A percentile compares a stretch with the other conserved stretches of the same genome.
These are phyloP conservation scores for Starmerella floricola DNA, from an alignment of 805 yeast genomes.

Conservation along the genomic window DNA sequence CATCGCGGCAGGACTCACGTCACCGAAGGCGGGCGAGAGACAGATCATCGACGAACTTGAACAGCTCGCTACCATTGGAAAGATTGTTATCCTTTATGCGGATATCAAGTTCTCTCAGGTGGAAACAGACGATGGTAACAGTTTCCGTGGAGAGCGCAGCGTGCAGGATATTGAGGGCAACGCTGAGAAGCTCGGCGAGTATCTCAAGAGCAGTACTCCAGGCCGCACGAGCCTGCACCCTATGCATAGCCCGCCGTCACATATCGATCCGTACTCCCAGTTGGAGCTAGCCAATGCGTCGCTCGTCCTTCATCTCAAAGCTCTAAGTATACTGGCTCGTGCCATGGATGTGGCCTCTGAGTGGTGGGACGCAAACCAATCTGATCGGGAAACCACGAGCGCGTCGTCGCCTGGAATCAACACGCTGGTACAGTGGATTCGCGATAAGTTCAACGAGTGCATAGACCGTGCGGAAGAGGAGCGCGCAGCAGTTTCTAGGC, in stretches of 20 bases:
- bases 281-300: constrained; percentile 58
- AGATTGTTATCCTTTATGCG: constrained; percentile 77
- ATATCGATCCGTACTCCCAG: constrained; percentile 15
- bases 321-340: constrained; percentile 65
- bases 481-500: constrained; percentile 34
- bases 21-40: constrained; percentile 21
- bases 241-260: constrained; percentile 4
- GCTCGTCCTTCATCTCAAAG: constrained; percentile 68
- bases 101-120: constrained; percentile 82
- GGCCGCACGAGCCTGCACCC: not conserved
- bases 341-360: constrained; percentile 78
- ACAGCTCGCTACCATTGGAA: constrained; percentile 74
- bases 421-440: constrained; percentile 73
- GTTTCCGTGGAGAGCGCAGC: not conserved
- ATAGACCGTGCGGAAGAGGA: constrained; percentile 79
- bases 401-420: constrained; percentile 22
- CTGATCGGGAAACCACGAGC: not conserved
- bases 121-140: constrained; percentile 39
- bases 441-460: constrained; percentile 78
- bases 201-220: not conserved
- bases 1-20: constrained; percentile 9
- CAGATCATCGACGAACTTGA: constrained; percentile 39
- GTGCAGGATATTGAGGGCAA: constrained; percentile 16
- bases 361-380: constrained; percentile 59
- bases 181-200: constrained; percentile 2